These are phyloP conservation scores for Solanum lycopersicoides DNA, from an alignment of 257 asterid genomes.

Conservation along the genomic window DNA sequence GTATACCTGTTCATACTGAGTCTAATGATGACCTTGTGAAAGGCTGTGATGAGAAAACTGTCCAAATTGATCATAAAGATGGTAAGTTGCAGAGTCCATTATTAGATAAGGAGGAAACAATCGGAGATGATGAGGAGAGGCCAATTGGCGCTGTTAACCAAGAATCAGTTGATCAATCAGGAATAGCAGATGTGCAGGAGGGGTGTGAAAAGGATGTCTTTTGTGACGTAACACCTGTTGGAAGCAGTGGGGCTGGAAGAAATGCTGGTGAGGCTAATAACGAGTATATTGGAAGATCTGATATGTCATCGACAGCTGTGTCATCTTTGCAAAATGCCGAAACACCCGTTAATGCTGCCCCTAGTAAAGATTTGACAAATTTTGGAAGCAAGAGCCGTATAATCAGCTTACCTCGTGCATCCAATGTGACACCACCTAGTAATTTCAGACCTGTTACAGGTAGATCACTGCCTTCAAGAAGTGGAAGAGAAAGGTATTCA, in stretches of 20 bases:
- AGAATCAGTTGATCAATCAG: constrained; percentile 14
- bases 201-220: constrained; percentile 19
- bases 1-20: constrained; percentile 14
- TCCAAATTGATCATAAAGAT: constrained; percentile 5
- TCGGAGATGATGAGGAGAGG: constrained; percentile 22
- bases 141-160: constrained; percentile 11
- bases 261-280: constrained; percentile 21
- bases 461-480: constrained; percentile 34
- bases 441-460: constrained; percentile 36
- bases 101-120: constrained; percentile 17
- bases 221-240: constrained; percentile 19
- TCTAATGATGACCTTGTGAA: constrained; percentile 8
- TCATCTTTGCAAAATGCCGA: constrained; percentile 32
- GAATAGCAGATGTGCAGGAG: constrained; percentile 14
- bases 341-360: constrained; percentile 26
- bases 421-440: constrained; percentile 28
- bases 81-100: constrained; percentile 12
- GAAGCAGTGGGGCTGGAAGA: constrained; percentile 15
- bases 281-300: constrained; percentile 19
- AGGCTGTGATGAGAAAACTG: constrained; percentile 24
- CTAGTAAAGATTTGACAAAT: constrained; percentile 32
- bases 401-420: constrained; percentile 63
- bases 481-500: constrained; percentile 59
- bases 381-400: constrained; percentile 63
- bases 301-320: constrained; percentile 14